These are phyloP conservation scores for Entomortierella lignicola DNA, from an alignment of 192 early-diverging fungal genomes.

Conservation along the genomic window DNA sequence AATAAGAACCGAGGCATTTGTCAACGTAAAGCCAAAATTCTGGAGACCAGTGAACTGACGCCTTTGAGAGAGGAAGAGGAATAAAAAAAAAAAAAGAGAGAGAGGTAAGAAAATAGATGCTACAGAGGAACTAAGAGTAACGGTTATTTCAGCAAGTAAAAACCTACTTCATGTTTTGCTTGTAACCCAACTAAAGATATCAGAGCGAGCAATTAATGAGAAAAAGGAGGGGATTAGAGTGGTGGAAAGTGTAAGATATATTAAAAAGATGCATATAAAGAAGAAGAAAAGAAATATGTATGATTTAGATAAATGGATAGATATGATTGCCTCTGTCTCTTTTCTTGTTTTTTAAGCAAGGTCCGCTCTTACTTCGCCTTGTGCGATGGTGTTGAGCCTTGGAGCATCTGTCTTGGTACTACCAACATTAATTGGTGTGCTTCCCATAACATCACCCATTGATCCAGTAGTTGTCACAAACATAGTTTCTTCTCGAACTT, in stretches of 20 bases:
- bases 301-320: neutral
- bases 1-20: constrained; percentile 47
- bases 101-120: neutral
- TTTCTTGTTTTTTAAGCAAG: constrained; percentile 7
- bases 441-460: constrained; percentile 48
- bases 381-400: constrained; percentile 13
- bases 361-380: constrained; percentile 22
- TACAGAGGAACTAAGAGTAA: neutral
- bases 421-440: neutral
- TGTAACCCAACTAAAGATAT: constrained; percentile 35
- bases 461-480: constrained; percentile 46
- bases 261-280: too few relatives aligned
- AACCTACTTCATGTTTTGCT: constrained; percentile 54
- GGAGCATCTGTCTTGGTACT: neutral
- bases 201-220: neutral
- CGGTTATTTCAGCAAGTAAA: neutral
- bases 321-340: neutral
- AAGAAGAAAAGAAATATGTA: neutral
- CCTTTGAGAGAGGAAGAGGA: neutral
- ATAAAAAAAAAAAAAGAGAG: neutral
- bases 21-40: constrained; percentile 51
- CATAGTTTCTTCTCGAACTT: constrained; percentile 46
- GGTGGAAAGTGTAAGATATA: too few relatives aligned
- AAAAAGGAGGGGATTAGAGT: neutral
- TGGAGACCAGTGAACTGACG: constrained; percentile 53